Evolutionary conservation across 805 yeast species (phyloP), one percentile per base, ranked within the genome.

Genomic region (Candida schatavii): DNA sequence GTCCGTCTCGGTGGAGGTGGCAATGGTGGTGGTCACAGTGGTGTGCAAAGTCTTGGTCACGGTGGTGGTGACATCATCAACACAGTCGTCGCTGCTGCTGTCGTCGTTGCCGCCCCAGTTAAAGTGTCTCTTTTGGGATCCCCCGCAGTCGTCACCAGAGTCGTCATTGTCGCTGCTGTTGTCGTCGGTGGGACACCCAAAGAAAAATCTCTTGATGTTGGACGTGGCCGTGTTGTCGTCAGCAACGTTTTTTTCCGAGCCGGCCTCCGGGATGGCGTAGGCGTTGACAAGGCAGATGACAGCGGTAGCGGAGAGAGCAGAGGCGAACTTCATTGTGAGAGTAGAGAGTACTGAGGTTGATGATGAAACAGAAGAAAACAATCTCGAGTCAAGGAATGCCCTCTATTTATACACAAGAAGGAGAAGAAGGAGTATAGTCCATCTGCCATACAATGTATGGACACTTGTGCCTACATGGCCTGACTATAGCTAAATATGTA

Each of bases 171-270:
- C 9, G n/a, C 26, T 9, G 17, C 22, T n/a, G 15, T 14, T 27
- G 26, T 20, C 15, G n/a, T 21, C 26, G 17, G 5, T 17, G 10
- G 27, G 11, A 11, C 27, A 7, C 10, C 27, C 27, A 29, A 11
- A 11, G 17, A 29, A 29, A 13, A 29, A 29, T 29, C 32, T 29
- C 17, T 29, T 29, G 6, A 29, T 13, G 7, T 14, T 29, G 17
- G 27, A 23, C 7, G 27, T 11, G 27, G 27, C 7, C 7, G 34
- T 15, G 21, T 35, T n/a, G 48, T 52, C 46, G 39, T 51, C 55
- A 50, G 54, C 55, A 51, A 54, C 54, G 47, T 47, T 47, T 41
- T 20, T 39, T 37, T 39, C 39, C 40, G 42, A 7, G 31, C 7
- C 5, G n/a, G 15, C 14, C 11, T 25, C 37, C 22, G 37, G 28